A percentile compares a stretch with the other conserved stretches of the same genome.
These are phyloP conservation scores for Termitomyces sp. DNA, from an alignment of 768 basidiomycete species.

Conservation along the genomic window DNA sequence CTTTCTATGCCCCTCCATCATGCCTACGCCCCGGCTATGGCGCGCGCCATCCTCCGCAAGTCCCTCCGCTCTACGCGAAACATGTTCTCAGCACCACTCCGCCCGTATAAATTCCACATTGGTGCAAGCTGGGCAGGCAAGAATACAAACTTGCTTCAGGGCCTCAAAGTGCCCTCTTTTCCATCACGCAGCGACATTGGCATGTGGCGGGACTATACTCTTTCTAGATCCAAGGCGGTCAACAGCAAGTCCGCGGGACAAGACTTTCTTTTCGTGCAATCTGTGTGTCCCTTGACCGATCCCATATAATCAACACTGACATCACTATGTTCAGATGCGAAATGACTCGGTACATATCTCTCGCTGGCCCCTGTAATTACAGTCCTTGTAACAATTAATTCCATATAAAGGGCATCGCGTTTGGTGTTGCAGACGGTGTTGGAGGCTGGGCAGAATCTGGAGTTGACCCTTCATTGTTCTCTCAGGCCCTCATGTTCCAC, in stretches of 20 bases:
- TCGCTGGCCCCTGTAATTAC: slow-evolving; percentile 14
- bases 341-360: slow-evolving; percentile 62
- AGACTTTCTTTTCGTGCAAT: slow-evolving; percentile 56
- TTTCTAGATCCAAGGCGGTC: slow-evolving; percentile 37
- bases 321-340: slow-evolving; percentile 50
- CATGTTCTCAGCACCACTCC: slow-evolving; percentile 16
- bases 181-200: slow-evolving; percentile 52
- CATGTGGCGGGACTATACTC: slow-evolving; percentile 62
- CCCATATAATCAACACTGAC: not conserved
- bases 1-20: slow-evolving; percentile 5
- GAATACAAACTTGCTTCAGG: slow-evolving; percentile 22
- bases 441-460: slow-evolving; percentile 86
- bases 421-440: slow-evolving; percentile 90
- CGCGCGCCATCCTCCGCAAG: slow-evolving; percentile 11
- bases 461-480: slow-evolving; percentile 84
- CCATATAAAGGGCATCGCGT: slow-evolving; percentile 54
- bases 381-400: not conserved
- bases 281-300: slow-evolving; percentile 37
- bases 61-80: slow-evolving; percentile 4
- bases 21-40: slow-evolving; percentile 9
- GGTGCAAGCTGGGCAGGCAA: slow-evolving; percentile 79
- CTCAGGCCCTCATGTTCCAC: slow-evolving; percentile 88
- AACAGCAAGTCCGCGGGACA: slow-evolving; percentile 36
- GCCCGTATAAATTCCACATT: slow-evolving; percentile 67
- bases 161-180: slow-evolving; percentile 42